phyloP scores from a whole-genome alignment of 2,329 filamentous ascomycete species.

The Xylaria sp. region DNA sequence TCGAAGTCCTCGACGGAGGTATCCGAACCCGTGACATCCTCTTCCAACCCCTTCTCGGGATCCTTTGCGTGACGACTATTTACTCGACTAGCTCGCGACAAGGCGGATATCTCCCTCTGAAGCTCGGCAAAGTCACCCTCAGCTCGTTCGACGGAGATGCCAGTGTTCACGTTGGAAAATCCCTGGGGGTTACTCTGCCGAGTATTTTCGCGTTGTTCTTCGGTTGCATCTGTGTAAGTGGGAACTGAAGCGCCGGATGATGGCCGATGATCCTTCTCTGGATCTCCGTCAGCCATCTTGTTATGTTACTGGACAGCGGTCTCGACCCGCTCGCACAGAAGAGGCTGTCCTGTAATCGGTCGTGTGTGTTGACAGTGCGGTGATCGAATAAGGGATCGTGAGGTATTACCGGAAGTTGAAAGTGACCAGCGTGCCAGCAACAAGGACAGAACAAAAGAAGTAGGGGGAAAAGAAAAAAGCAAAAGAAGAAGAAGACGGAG shows the following conservation, averaged over 20 bases:
- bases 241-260: conserved; percentile 25
- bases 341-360: neutral
- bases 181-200: conserved; percentile 46
- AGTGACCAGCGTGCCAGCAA: too few relatives aligned
- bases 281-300: conserved; percentile 11
- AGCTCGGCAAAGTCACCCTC: conserved; percentile 67
- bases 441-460: too few relatives aligned
- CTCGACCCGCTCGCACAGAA: neutral
- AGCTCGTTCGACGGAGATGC: conserved; percentile 61
- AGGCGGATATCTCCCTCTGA: conserved; percentile 53
- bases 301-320: neutral
- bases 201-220: conserved; percentile 38
- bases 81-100: conserved; percentile 48
- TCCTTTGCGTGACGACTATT: conserved; percentile 41
- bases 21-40: conserved; percentile 39
- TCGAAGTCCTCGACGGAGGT: conserved; percentile 61
- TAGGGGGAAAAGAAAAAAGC: too few relatives aligned
- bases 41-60: conserved; percentile 50
- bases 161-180: conserved; percentile 37
- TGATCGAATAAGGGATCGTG: too few relatives aligned
- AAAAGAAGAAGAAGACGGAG: too few relatives aligned
- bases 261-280: conserved; percentile 5
- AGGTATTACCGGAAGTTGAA: too few relatives aligned
- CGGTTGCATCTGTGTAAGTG: conserved; percentile 24
- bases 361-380: neutral